Percentiles rank a stretch among this genome's conserved stretches.
Conservation (phyloP, 495 filamentous ascomycete species). For the Pseudoneurospora amorphoporcata region DNA sequence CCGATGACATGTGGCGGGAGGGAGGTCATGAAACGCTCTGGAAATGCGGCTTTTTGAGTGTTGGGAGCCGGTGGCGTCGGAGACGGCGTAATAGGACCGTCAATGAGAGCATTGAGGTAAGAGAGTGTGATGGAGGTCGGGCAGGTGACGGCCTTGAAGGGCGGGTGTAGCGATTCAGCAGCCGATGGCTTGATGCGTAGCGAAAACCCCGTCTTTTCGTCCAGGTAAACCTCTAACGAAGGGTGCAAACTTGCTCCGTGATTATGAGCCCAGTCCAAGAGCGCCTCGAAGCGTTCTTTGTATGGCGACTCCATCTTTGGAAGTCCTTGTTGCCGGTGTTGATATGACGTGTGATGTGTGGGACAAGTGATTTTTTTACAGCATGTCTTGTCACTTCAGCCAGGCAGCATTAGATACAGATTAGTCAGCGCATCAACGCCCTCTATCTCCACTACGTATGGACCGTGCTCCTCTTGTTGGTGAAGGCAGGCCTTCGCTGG, state of each 20-base stretch:
- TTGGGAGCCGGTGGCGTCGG: not conserved
- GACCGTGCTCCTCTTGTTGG: not conserved
- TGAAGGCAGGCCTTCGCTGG: too few relatives aligned
- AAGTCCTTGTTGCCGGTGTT: not conserved
- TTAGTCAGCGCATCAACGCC: not conserved
- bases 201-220: conserved; percentile 31
- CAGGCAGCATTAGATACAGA: not conserved
- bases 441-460: not conserved
- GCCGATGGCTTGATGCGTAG: conserved; percentile 28
- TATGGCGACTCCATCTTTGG: conserved; percentile 15
- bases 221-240: conserved; percentile 33
- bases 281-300: conserved; percentile 8
- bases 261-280: conserved; percentile 25
- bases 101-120: conserved; percentile 33
- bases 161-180: conserved; percentile 6
- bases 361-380: not conserved
- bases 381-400: not conserved
- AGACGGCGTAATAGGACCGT: conserved; percentile 9
- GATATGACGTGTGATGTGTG: not conserved
- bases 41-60: conserved; percentile 17
- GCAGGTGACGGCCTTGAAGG: conserved; percentile 28
- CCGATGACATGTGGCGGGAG: conserved; percentile 36
- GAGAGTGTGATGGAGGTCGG: conserved; percentile 31
- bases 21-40: conserved; percentile 24
- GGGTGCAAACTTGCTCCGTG: conserved; percentile 31